These are phyloP conservation scores for Thermothelomyces thermophilus DNA, from an alignment of 2,329 filamentous ascomycete species.

Conservation along the genomic window DNA sequence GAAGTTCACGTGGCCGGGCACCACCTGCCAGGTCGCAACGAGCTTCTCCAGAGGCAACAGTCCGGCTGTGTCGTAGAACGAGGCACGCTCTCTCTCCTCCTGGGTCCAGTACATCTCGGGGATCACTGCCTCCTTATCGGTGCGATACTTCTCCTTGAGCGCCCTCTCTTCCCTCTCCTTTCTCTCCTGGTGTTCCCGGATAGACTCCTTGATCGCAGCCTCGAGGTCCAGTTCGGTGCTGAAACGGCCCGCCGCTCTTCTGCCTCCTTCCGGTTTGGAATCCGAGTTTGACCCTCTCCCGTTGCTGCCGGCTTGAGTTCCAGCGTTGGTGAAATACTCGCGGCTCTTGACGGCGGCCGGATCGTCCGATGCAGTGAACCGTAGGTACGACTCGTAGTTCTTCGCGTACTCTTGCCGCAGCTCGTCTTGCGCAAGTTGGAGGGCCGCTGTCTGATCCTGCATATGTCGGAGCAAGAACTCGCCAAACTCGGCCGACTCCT, in stretches of 20 bases:
- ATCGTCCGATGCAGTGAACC: conserved; percentile 51
- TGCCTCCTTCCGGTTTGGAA: conserved; percentile 50
- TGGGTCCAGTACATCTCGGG: conserved; percentile 62
- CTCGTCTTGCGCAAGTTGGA: conserved; percentile 34
- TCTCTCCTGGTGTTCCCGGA: conserved; percentile 62
- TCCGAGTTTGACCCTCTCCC: conserved; percentile 42
- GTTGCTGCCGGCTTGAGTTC: conserved; percentile 31
- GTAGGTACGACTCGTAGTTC: conserved; percentile 47
- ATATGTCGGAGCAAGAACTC: conserved; percentile 43
- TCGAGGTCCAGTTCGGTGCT: conserved; percentile 69
- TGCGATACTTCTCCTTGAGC: conserved; percentile 63
- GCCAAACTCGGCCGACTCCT: conserved; percentile 36
- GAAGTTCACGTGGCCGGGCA: conserved; percentile 69
- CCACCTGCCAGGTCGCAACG: conserved; percentile 63
- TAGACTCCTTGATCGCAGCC: conserved; percentile 64
- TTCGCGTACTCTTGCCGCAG: conserved; percentile 38
- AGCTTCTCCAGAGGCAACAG: conserved; percentile 59
- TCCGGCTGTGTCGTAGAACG: conserved; percentile 61
- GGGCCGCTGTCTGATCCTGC: conserved; percentile 34
- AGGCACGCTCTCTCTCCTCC: conserved; percentile 50
- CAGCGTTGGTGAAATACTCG: conserved; percentile 43
- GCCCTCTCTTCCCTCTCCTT: conserved; percentile 59
- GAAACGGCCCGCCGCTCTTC: conserved; percentile 46
- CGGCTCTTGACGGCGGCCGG: conserved; percentile 49
- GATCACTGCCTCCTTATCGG: conserved; percentile 69